A percentile compares a stretch with the other conserved stretches of the same genome.
Evolutionary conservation across 1,139 yeast genomes (phyloP).

Genomic region (Debaryomycetaceae sp.): DNA sequence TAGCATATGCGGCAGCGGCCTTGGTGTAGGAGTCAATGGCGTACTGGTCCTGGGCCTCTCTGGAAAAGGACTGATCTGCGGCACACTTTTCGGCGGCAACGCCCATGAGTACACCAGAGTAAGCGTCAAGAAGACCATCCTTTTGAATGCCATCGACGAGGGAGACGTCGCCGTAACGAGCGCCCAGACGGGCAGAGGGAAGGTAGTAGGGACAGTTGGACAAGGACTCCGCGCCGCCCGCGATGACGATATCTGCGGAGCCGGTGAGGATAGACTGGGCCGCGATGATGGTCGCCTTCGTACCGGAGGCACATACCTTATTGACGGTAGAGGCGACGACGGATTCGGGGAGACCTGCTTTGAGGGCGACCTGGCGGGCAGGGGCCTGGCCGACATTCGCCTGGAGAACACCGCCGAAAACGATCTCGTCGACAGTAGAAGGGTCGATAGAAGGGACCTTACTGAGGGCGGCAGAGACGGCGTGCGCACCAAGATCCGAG

Average conservation of each 20-base stretch:
- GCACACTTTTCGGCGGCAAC: slow-evolving; percentile 96
- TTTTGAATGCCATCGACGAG: slow-evolving; percentile 81
- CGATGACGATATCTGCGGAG: slow-evolving; percentile 82
- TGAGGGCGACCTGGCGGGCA: slow-evolving; percentile 92
- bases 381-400: slow-evolving; percentile 97
- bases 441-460: slow-evolving; percentile 78
- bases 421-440: slow-evolving; percentile 72
- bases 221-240: slow-evolving; percentile 98
- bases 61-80: slow-evolving; percentile 46
- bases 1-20: slow-evolving; percentile 69
- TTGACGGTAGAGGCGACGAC: slow-evolving; percentile 84
- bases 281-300: slow-evolving; percentile 83
- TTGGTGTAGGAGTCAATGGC: slow-evolving; percentile 62
- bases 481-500: slow-evolving; percentile 83
- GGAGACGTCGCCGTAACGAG: slow-evolving; percentile 74
- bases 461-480: slow-evolving; percentile 78
- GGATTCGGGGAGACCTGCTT: slow-evolving; percentile 71
- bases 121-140: slow-evolving; percentile 89
- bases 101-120: slow-evolving; percentile 85
- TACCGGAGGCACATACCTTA: slow-evolving; percentile 96
- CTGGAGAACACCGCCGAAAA: slow-evolving; percentile 86
- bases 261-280: slow-evolving; percentile 88
- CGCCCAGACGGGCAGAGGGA: slow-evolving; percentile 77
- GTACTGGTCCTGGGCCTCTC: slow-evolving; percentile 64
- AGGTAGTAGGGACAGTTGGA: slow-evolving; percentile 89